Evolutionary conservation across 2,329 filamentous ascomycete species (phyloP).

Genomic region (Zalaria obscura): DNA sequence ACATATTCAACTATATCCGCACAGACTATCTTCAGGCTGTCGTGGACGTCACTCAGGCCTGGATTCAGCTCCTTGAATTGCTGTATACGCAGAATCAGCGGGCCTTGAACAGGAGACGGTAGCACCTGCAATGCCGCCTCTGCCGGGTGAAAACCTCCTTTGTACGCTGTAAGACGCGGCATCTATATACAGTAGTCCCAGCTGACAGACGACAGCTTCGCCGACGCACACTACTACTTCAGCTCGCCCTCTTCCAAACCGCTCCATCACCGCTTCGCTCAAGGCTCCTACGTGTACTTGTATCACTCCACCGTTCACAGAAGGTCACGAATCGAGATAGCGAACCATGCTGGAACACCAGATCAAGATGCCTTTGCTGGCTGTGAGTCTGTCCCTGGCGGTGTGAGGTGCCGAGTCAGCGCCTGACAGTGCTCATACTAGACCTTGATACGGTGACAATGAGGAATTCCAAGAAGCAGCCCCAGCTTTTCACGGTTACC

Average conservation of each 20-base stretch:
- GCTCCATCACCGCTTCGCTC: slow-evolving; percentile 68
- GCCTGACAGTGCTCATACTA: slow-evolving; percentile 17
- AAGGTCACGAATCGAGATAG: slow-evolving; percentile 59
- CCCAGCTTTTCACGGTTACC: slow-evolving; percentile 53
- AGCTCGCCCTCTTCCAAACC: slow-evolving; percentile 50
- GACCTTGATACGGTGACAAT: slow-evolving; percentile 52
- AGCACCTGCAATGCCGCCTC: slow-evolving; percentile 27
- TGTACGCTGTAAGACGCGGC: slow-evolving; percentile 28
- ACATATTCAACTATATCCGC: slow-evolving; percentile 9
- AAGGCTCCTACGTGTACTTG: slow-evolving; percentile 65
- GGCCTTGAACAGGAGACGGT: slow-evolving; percentile 4
- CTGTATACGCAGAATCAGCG: slow-evolving; percentile 8
- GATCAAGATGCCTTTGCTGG: slow-evolving; percentile 71
- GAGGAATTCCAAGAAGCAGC: slow-evolving; percentile 60
- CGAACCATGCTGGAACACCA: slow-evolving; percentile 58
- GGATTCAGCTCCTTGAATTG: slow-evolving; percentile 13
- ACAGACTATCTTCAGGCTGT: slow-evolving; percentile 13
- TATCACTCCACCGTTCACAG: slow-evolving; percentile 58
- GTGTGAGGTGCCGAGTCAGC: background rate
- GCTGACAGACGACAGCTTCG: slow-evolving; percentile 42
- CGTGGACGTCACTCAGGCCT: slow-evolving; percentile 13
- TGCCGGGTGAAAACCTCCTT: slow-evolving; percentile 31
- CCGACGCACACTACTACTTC: slow-evolving; percentile 69
- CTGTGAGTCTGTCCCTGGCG: slow-evolving; percentile 37
- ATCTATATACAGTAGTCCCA: background rate